A percentile compares a stretch with the other conserved stretches of the same genome.
Evolutionary conservation across 306 rosid genomes (phyloP).

Genomic region (Rosa persica): DNA sequence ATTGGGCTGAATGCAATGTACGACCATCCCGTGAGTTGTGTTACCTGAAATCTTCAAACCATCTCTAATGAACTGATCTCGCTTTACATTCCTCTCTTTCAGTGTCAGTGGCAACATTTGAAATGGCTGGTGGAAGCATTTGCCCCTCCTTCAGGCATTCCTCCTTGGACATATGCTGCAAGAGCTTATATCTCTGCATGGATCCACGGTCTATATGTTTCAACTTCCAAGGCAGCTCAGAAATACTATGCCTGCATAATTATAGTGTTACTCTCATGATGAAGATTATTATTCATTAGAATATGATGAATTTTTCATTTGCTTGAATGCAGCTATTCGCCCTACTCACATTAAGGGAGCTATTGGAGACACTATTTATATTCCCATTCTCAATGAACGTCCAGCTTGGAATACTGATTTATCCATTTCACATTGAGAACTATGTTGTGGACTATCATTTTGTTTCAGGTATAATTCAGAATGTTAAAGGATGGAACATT

Average conservation of each 20-base stretch:
- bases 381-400: not conserved
- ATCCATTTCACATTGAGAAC: conserved; percentile 4
- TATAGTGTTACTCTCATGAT: not conserved
- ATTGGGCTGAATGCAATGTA: not conserved
- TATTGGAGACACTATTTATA: not conserved
- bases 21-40: not conserved
- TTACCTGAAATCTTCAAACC: not conserved
- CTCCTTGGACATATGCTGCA: not conserved
- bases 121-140: not conserved
- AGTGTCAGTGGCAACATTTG: not conserved
- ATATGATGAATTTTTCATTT: conserved; percentile 7
- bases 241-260: no score
- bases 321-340: not conserved
- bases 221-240: not conserved
- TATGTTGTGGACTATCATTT: not conserved
- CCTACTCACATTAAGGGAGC: conserved; percentile 9
- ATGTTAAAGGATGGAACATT: not conserved
- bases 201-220: conserved; percentile 5
- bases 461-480: not conserved
- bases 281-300: not conserved
- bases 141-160: not conserved
- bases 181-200: conserved; percentile 12
- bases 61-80: not conserved
- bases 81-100: conserved; percentile 13
- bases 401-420: conserved; percentile 4